phyloP scores from a whole-genome alignment of 495 filamentous ascomycete species.

The Cercophora scortea region DNA sequence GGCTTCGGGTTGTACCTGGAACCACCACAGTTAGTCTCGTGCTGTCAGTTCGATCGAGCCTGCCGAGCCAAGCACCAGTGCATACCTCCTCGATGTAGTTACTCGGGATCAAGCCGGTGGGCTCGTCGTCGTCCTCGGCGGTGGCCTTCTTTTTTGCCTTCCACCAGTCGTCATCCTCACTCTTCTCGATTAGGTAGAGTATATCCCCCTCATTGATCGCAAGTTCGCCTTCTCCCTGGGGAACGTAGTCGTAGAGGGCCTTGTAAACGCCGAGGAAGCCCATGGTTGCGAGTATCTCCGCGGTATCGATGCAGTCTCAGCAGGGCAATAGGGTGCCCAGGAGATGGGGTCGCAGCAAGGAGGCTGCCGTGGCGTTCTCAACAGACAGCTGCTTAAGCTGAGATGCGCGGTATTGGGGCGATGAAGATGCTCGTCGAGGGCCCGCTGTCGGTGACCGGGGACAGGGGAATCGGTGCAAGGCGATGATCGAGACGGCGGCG shows the following conservation, averaged over 20 bases:
- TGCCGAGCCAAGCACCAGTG: background rate
- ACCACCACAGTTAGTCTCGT: background rate
- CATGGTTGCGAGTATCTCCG: conserved; percentile 27
- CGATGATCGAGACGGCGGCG: background rate
- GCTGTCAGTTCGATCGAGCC: background rate
- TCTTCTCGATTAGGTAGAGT: conserved; percentile 88
- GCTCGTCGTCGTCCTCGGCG: conserved; percentile 82
- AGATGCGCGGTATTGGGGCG: too few relatives aligned
- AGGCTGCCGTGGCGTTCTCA: background rate
- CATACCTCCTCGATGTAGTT: conserved; percentile 97
- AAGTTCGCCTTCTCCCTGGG: conserved; percentile 83
- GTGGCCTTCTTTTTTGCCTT: conserved; percentile 98
- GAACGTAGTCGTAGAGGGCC: conserved; percentile 88
- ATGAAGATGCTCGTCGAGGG: background rate
- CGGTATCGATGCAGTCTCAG: background rate
- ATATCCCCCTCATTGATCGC: conserved; percentile 82
- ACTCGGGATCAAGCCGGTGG: conserved; percentile 83
- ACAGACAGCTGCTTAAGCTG: background rate
- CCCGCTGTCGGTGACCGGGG: too few relatives aligned
- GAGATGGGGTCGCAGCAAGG: background rate
- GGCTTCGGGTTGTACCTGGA: conserved; percentile 61
- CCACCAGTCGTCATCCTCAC: conserved; percentile 91
- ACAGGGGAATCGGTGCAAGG: background rate
- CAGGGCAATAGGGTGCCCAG: background rate
- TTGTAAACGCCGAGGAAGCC: conserved; percentile 85